Conservation (phyloP, 2,329 filamentous ascomycete genomes). For the Neonectria hederae region DNA sequence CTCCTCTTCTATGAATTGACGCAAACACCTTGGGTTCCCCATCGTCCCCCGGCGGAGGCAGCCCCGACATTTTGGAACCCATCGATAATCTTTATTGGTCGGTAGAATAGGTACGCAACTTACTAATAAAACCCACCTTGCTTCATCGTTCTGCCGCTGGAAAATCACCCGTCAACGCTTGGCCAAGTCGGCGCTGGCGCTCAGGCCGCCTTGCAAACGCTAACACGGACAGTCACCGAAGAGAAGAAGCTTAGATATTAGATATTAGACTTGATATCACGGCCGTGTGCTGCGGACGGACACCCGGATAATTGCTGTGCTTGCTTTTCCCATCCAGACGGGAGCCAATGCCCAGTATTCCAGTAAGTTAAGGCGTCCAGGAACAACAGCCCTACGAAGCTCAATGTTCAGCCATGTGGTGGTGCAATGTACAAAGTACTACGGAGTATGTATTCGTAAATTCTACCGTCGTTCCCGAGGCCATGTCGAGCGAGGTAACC, state of each 20-base stretch:
- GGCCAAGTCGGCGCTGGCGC: neutral
- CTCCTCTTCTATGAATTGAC: neutral
- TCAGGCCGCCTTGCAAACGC: constrained; percentile 1
- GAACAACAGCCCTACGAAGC: neutral
- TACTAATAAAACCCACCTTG: too few relatives aligned
- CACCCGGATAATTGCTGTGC: neutral
- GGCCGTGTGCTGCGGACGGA: neutral
- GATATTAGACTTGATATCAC: constrained; percentile 7
- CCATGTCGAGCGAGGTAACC: neutral
- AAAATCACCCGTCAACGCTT: constrained; percentile 10
- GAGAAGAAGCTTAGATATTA: neutral
- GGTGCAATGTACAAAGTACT: too few relatives aligned
- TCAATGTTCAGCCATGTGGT: neutral
- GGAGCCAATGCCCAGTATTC: neutral
- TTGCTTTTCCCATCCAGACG: neutral
- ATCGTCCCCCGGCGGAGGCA: neutral
- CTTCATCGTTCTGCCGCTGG: neutral
- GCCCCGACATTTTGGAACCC: neutral
- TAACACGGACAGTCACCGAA: constrained; percentile 6
- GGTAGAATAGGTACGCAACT: too few relatives aligned
- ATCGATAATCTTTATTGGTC: constrained; percentile 12
- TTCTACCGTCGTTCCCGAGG: neutral
- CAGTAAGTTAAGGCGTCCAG: neutral
- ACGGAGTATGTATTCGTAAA: neutral
- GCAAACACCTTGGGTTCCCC: neutral